Evolutionary conservation across 192 early-diverging fungal genomes (phyloP).

Genomic region (Podila horticola): DNA sequence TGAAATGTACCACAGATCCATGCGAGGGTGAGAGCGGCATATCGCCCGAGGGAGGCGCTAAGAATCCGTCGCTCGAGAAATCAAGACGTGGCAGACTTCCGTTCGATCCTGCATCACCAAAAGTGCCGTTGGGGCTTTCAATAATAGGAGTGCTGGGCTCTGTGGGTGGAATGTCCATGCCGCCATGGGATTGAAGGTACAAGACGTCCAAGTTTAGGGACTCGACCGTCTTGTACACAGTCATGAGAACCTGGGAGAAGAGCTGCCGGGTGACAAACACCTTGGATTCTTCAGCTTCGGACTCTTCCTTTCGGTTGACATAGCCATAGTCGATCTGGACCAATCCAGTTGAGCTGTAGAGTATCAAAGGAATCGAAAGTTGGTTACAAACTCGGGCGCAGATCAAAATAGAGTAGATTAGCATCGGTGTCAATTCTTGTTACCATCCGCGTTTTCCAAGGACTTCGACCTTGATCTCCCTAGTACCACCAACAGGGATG

Average conservation of each 20-base stretch:
- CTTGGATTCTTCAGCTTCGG: constrained; percentile 25
- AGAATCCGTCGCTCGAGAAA: constrained; percentile 52
- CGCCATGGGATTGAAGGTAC: constrained; percentile 58
- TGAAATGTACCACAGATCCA: constrained; percentile 1
- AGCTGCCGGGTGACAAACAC: constrained; percentile 75
- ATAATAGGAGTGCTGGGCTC: constrained; percentile 40
- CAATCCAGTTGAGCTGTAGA: constrained; percentile 67
- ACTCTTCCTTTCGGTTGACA: constrained; percentile 42
- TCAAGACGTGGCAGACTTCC: constrained; percentile 43
- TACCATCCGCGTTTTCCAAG: constrained; percentile 81
- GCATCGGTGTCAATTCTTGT: constrained; percentile 6
- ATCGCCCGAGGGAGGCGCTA: constrained; percentile 25
- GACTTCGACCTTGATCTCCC: constrained; percentile 67
- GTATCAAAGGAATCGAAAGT: too few relatives aligned
- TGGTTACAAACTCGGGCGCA: background rate
- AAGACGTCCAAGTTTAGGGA: constrained; percentile 73
- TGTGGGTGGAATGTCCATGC: constrained; percentile 42
- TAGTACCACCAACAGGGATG: constrained; percentile 62
- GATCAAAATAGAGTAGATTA: background rate
- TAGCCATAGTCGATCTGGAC: constrained; percentile 81
- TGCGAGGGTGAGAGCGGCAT: background rate
- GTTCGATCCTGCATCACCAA: constrained; percentile 14
- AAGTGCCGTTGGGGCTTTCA: background rate
- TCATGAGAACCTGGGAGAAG: constrained; percentile 73
- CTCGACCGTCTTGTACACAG: constrained; percentile 72